phyloP scores from a whole-genome alignment of 768 basidiomycete species.

The Mycena olivaceomarginata region DNA sequence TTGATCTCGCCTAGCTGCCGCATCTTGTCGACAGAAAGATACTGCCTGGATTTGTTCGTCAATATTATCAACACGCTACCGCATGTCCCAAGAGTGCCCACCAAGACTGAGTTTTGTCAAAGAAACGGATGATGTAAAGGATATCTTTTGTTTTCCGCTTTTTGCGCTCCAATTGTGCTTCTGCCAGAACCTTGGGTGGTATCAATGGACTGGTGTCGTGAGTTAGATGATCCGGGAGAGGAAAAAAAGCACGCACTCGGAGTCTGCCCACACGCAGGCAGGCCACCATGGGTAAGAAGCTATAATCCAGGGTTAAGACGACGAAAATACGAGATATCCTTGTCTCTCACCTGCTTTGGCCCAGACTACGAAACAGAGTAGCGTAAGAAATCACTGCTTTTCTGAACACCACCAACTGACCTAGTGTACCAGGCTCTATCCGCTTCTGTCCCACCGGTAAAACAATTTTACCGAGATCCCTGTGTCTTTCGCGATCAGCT shows the following conservation, averaged over 20 bases:
- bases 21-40: slow-evolving; percentile 74
- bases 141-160: slow-evolving; percentile 61
- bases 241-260: too few species aligned
- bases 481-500: background rate
- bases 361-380: slow-evolving; percentile 76
- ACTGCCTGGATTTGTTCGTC: slow-evolving; percentile 70
- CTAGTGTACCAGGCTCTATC: slow-evolving; percentile 73
- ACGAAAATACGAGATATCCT: slow-evolving; percentile 24
- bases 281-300: slow-evolving; percentile 93
- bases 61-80: background rate
- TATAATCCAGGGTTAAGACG: slow-evolving; percentile 50
- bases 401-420: slow-evolving; percentile 60
- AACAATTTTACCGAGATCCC: slow-evolving; percentile 30
- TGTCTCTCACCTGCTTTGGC: slow-evolving; percentile 79
- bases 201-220: slow-evolving; percentile 56
- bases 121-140: slow-evolving; percentile 87
- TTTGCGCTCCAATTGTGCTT: slow-evolving; percentile 48
- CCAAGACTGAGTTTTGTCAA: slow-evolving; percentile 82
- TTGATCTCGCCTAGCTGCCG: slow-evolving; percentile 80
- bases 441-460: slow-evolving; percentile 29
- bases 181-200: slow-evolving; percentile 64
- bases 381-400: slow-evolving; percentile 13
- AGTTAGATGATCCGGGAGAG: too few species aligned
- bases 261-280: slow-evolving; percentile 72
- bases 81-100: slow-evolving; percentile 49